Evolutionary conservation across 1,139 yeast species (phyloP).

Genomic region (Sugiyamaella castrensis): DNA sequence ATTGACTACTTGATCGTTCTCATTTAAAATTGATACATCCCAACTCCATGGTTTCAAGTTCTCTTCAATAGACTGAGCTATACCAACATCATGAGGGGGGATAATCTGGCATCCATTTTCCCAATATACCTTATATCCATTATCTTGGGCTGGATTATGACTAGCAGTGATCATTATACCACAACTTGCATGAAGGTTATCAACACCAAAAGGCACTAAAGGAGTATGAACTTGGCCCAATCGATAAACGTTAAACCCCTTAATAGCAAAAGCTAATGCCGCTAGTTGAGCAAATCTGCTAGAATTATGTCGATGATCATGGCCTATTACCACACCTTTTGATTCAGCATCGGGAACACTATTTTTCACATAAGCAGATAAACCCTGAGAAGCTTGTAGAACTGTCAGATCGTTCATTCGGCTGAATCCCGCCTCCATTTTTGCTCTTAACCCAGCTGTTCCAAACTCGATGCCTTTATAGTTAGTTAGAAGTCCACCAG

Average conservation of each 20-base stretch:
- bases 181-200: conserved; percentile 57
- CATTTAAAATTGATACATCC: conserved; percentile 18
- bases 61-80: conserved; percentile 58
- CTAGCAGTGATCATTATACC: conserved; percentile 98
- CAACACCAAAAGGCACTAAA: conserved; percentile 83
- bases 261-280: conserved; percentile 66
- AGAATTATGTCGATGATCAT: conserved; percentile 87
- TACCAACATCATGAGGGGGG: conserved; percentile 80
- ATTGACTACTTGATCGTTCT: conserved; percentile 12
- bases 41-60: conserved; percentile 61
- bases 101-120: conserved; percentile 92
- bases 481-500: too few species aligned
- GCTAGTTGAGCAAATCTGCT: conserved; percentile 74
- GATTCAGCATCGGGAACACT: conserved; percentile 34
- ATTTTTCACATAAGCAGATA: conserved; percentile 58
- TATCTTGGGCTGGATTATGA: conserved; percentile 90
- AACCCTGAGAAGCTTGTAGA: conserved; percentile 88
- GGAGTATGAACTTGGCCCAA: conserved; percentile 81
- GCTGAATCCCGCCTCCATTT: conserved; percentile 87
- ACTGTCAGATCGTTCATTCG: conserved; percentile 90
- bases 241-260: conserved; percentile 66
- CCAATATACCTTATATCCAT: conserved; percentile 95
- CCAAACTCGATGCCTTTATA: conserved; percentile 69
- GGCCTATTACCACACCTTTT: conserved; percentile 74
- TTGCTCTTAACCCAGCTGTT: conserved; percentile 85